These are phyloP conservation scores for Nemania abortiva DNA, from an alignment of 2,329 filamentous ascomycete species.

Conservation along the genomic window DNA sequence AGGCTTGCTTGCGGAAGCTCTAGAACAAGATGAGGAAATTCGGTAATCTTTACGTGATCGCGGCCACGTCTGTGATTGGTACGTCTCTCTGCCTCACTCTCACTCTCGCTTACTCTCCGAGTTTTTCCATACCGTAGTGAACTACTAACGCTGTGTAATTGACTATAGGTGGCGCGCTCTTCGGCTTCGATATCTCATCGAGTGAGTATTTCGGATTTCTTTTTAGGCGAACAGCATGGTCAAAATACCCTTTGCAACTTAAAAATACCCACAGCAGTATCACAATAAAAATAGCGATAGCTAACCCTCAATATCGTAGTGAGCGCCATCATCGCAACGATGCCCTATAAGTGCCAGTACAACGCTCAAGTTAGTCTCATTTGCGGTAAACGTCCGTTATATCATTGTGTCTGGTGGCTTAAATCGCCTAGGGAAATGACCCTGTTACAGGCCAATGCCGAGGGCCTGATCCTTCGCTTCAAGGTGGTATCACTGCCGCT, in stretches of 20 bases:
- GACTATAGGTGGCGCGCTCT: slow-evolving; percentile 55
- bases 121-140: neutral
- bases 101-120: too few species aligned
- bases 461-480: slow-evolving; percentile 63
- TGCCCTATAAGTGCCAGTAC: slow-evolving; percentile 58
- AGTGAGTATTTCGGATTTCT: slow-evolving; percentile 29
- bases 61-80: slow-evolving; percentile 59
- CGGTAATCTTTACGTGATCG: slow-evolving; percentile 59
- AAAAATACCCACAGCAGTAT: neutral
- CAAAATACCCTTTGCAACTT: too few species aligned
- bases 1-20: neutral
- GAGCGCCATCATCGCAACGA: slow-evolving; percentile 58
- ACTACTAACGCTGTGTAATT: slow-evolving; percentile 21
- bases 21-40: slow-evolving; percentile 50
- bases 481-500: slow-evolving; percentile 75
- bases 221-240: neutral
- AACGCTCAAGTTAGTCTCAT: slow-evolving; percentile 51
- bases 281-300: neutral
- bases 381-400: neutral
- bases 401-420: neutral
- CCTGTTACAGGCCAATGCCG: slow-evolving; percentile 55
- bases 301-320: slow-evolving; percentile 35
- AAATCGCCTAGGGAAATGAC: slow-evolving; percentile 43
- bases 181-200: slow-evolving; percentile 61
- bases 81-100: slow-evolving; percentile 34